phyloP scores from a whole-genome alignment of 2,329 filamentous ascomycete genomes.

The Neopestalotiopsis sp. region DNA sequence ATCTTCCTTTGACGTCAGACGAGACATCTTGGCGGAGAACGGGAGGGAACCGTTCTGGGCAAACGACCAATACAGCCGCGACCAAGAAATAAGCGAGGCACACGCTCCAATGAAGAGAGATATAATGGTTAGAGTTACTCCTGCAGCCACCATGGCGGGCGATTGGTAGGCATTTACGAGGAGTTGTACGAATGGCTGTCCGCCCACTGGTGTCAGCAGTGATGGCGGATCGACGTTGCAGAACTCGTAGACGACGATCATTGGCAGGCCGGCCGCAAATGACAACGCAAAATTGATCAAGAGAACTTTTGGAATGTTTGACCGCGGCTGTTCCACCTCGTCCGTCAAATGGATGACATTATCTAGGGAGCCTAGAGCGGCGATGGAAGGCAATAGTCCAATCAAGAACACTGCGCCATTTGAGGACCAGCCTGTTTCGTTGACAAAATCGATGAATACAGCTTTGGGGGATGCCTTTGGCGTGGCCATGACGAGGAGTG shows the following conservation, averaged over 20 bases:
- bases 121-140: neutral
- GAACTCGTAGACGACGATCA: constrained; percentile 8
- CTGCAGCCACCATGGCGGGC: no score
- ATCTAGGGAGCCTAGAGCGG: neutral
- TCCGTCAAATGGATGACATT: neutral
- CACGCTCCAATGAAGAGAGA: neutral
- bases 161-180: neutral
- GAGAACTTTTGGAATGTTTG: neutral
- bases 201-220: constrained; percentile 2
- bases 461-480: neutral
- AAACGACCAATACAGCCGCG: constrained; percentile 2
- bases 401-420: constrained; percentile 1
- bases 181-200: constrained; percentile 4
- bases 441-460: constrained; percentile 1
- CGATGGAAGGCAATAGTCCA: neutral
- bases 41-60: neutral
- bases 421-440: neutral
- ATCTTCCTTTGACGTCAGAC: neutral
- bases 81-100: neutral
- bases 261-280: neutral
- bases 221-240: neutral
- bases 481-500: neutral
- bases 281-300: neutral
- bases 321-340: neutral
- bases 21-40: constrained; percentile 6